A percentile compares a stretch with the other conserved stretches of the same genome.
Evolutionary conservation across 768 basidiomycete genomes (phyloP).

Genomic region (Lactarius akahatsu): DNA sequence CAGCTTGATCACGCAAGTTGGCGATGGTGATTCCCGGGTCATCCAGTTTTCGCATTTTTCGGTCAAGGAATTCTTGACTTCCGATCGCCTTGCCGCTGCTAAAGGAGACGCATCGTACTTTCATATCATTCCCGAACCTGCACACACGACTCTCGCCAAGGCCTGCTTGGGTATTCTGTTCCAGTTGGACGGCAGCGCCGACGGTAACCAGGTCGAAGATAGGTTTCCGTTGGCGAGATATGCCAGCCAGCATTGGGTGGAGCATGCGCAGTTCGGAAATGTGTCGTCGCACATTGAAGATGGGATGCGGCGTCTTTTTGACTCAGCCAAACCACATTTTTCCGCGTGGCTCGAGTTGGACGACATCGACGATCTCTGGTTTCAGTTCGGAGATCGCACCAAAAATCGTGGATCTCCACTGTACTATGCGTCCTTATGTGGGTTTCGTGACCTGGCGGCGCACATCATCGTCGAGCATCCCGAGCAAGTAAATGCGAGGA

Average conservation of each 20-base stretch:
- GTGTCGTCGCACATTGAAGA: neutral
- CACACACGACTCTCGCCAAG: neutral
- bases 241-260: neutral
- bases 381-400: neutral
- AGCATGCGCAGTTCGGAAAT: neutral
- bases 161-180: neutral
- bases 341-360: neutral
- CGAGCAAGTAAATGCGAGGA: neutral
- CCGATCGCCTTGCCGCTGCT: neutral
- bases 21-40: neutral
- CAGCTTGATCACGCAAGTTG: neutral
- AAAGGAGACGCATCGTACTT: neutral
- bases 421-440: neutral
- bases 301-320: neutral
- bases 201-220: neutral
- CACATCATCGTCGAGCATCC: neutral
- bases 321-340: neutral
- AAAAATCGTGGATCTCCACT: neutral
- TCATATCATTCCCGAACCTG: neutral
- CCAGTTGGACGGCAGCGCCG: neutral
- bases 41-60: neutral
- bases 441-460: neutral
- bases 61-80: neutral
- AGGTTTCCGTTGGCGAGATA: neutral
- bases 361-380: neutral